Percentiles rank a stretch among this genome's conserved stretches.
Evolutionary conservation across 2,329 filamentous ascomycete species (phyloP).

Genomic region (Didymella segeticola): DNA sequence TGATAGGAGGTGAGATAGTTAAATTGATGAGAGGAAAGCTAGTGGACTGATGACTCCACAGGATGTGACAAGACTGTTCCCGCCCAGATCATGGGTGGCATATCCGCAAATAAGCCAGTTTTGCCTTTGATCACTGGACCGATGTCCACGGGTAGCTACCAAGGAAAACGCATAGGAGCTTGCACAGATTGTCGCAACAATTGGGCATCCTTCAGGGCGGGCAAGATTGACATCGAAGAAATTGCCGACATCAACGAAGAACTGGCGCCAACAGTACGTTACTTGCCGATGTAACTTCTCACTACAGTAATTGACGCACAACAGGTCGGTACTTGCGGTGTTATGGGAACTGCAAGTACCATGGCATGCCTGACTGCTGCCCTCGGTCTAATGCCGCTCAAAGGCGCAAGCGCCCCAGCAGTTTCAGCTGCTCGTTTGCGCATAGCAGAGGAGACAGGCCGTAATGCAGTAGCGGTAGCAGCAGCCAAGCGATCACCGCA

Average conservation of each 20-base stretch:
- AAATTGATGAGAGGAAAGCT: rapidly evolving
- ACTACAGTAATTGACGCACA: background rate
- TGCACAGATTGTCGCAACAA: slow-evolving; percentile 78
- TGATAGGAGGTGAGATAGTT: slow-evolving; percentile 65
- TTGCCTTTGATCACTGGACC: slow-evolving; percentile 73
- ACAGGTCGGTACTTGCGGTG: slow-evolving; percentile 60
- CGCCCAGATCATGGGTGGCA: slow-evolving; percentile 76
- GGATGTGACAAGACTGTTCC: slow-evolving; percentile 78
- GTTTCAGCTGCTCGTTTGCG: slow-evolving; percentile 60
- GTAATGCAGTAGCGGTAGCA: slow-evolving; percentile 56
- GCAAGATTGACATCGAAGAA: slow-evolving; percentile 73
- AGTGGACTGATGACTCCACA: slow-evolving; percentile 33
- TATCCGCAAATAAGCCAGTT: slow-evolving; percentile 76
- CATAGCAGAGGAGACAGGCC: slow-evolving; percentile 62
- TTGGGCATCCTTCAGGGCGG: slow-evolving; percentile 73
- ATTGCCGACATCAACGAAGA: slow-evolving; percentile 75
- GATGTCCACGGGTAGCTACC: slow-evolving; percentile 75
- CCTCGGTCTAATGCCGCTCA: slow-evolving; percentile 61
- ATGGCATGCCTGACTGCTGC: slow-evolving; percentile 63
- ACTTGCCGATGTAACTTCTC: background rate
- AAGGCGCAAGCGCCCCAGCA: slow-evolving; percentile 61
- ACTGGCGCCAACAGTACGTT: slow-evolving; percentile 69
- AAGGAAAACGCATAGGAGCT: slow-evolving; percentile 70
- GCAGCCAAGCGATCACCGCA: slow-evolving; percentile 52
- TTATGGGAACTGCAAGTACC: slow-evolving; percentile 65